Percentiles rank a stretch among this genome's conserved stretches.
Evolutionary conservation across 371 early-diverging fungal species (phyloP).

Genomic region (Saksenaea oblongispora): DNA sequence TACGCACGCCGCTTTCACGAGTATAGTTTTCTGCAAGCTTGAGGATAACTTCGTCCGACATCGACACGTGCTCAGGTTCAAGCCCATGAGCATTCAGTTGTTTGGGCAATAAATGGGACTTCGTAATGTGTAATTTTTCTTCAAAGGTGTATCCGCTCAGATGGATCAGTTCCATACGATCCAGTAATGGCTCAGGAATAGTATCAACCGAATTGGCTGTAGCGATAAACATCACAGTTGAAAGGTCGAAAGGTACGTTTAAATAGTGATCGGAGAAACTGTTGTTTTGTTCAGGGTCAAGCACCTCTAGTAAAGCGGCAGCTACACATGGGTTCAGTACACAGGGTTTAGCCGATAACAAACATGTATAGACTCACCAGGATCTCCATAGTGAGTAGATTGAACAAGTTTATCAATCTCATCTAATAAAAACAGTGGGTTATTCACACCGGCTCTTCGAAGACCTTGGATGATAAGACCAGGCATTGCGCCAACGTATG

Average conservation of each 20-base stretch:
- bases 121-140: slow-evolving; percentile 68
- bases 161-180: slow-evolving; percentile 86
- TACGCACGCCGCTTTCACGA: slow-evolving; percentile 84
- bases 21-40: slow-evolving; percentile 74
- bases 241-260: slow-evolving; percentile 80
- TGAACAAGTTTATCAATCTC: slow-evolving; percentile 84
- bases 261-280: slow-evolving; percentile 82
- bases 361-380: slow-evolving; percentile 29
- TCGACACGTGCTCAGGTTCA: slow-evolving; percentile 37
- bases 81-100: slow-evolving; percentile 71
- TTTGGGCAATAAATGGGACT: slow-evolving; percentile 61
- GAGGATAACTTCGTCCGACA: slow-evolving; percentile 53
- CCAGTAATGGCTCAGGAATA: slow-evolving; percentile 78
- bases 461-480: slow-evolving; percentile 80
- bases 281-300: slow-evolving; percentile 87
- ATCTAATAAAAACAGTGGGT: slow-evolving; percentile 80
- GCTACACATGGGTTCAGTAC: slow-evolving; percentile 21
- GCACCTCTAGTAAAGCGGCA: slow-evolving; percentile 82
- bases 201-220: slow-evolving; percentile 83
- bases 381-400: slow-evolving; percentile 73
- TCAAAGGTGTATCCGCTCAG: slow-evolving; percentile 86
- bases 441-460: slow-evolving; percentile 66
- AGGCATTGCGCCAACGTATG: slow-evolving; percentile 88
- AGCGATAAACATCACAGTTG: slow-evolving; percentile 81
- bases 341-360: neutral